Base-by-base conservation (phyloP, 2,329 filamentous ascomycete species). In the Neonectria coccinea region DNA sequence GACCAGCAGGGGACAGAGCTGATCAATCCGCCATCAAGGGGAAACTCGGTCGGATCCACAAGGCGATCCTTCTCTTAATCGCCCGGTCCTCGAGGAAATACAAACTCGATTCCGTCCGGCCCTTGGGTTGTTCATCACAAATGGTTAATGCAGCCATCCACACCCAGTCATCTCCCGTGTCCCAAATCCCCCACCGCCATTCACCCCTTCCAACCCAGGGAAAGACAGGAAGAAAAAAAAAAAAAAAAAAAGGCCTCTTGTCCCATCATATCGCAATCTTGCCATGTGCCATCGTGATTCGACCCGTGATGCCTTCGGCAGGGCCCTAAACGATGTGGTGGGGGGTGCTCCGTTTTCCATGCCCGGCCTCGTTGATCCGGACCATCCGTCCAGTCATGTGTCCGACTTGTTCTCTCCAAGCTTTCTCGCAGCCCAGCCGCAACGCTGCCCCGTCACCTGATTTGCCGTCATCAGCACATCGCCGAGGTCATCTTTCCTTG, bases 281-380 rank as follows among this genome's bases (percentile, higher is more conserved):
- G 52, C 45, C 60, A 31, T 61, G 45, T 58, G 64, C 64, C 55
- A 57, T 67, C 57, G 63, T 73, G 70, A 62, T 70, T 62, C 51
- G 66, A 64, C 69, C 44, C 67, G 66, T 73, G 70, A 72, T 73
- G 62, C 9, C 51, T 64, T 60, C 56, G 64, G 48, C 52, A 53
- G 60, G 42, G 57, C 50, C 27, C 56, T 48, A 29, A 8, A 56
- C 47, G 58, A 60, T 55, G 53, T 50, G 51, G 63, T 54, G 65
- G 57, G 68, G 57, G 50, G 39, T 54, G 36, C 51, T 56, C 27
- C 41, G 14, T 42, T 33, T 22, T 36, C 14, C 36, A 39, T 39
- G 55, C n/a, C 51, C 31, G 41, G 36, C 39, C 22, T 27, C 18
- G 53, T 57, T 12, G 33, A 48, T 54, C 60, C 60, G 60, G 55